These are phyloP conservation scores for Penicillium sp. DNA, from an alignment of 2,329 filamentous ascomycete species.

Conservation along the genomic window DNA sequence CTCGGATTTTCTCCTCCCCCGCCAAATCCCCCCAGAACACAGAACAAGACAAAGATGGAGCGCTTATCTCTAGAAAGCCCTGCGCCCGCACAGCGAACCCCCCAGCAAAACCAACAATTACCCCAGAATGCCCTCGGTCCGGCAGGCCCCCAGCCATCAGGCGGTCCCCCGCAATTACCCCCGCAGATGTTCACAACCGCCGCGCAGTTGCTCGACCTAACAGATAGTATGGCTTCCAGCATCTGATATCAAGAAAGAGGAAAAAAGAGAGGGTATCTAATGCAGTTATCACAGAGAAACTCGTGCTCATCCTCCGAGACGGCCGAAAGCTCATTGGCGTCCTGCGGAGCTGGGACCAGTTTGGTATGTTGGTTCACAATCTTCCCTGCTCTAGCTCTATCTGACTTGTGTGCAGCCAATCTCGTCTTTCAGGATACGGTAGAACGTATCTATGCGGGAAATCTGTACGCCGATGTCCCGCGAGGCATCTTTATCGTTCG, in stretches of 20 bases:
- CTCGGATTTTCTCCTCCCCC: constrained; percentile 13
- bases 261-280: not conserved
- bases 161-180: constrained; percentile 48
- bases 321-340: constrained; percentile 92
- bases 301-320: constrained; percentile 85
- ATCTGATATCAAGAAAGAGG: too few species aligned
- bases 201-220: constrained; percentile 89
- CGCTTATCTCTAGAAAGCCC: constrained; percentile 35
- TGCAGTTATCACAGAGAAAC: constrained; percentile 67
- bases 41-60: constrained; percentile 31
- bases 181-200: constrained; percentile 99
- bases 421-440: constrained; percentile 89
- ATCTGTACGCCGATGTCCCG: constrained; percentile 76
- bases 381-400: not conserved
- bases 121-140: constrained; percentile 30
- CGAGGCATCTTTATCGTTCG: constrained; percentile 87
- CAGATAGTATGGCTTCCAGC: constrained; percentile 71
- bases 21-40: constrained; percentile 6
- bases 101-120: constrained; percentile 28
- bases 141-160: constrained; percentile 25
- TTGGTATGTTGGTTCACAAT: constrained; percentile 59
- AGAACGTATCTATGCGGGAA: constrained; percentile 75
- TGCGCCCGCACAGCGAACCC: constrained; percentile 24
- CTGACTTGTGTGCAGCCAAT: constrained; percentile 62
- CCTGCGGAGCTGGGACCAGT: constrained; percentile 94